These are phyloP conservation scores for Coniferiporia sulphurascens DNA, from an alignment of 1,284 basidiomycete species.

Conservation along the genomic window DNA sequence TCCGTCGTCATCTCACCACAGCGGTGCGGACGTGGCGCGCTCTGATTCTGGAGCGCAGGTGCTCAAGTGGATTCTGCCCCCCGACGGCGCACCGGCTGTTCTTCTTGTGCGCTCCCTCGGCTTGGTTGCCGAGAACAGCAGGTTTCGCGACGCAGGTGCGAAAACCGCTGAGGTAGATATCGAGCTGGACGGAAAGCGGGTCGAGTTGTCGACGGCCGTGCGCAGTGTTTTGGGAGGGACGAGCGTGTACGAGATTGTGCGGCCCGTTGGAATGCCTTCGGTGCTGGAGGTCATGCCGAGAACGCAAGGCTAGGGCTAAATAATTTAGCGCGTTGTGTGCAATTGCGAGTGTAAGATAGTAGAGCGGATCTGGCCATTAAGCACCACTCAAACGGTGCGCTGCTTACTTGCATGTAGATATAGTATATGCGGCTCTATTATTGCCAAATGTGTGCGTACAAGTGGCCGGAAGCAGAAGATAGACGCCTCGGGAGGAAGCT, in stretches of 20 bases:
- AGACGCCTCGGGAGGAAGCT: no score
- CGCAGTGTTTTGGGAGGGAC: neutral
- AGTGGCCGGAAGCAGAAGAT: no score
- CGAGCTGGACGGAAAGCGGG: neutral
- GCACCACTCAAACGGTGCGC: no score
- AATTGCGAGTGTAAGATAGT: no score
- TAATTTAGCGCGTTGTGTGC: no score
- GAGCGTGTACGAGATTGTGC: neutral
- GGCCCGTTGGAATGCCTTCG: neutral
- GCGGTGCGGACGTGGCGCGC: no score
- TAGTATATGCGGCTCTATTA: no score
- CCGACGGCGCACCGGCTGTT: neutral
- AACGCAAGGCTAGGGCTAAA: neutral
- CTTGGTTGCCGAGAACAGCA: no score
- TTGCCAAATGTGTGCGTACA: no score
- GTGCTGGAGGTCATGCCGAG: neutral
- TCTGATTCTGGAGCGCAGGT: neutral
- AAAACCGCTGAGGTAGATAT: neutral
- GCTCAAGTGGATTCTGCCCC: constrained; percentile 2
- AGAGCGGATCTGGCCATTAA: no score
- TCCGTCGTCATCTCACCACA: no score
- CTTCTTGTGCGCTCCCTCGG: neutral
- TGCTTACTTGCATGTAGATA: no score
- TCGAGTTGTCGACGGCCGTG: neutral
- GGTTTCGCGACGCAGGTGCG: neutral